Evolutionary conservation across 2,329 filamentous ascomycete species (phyloP), one percentile per base, ranked within the genome.

Genomic region (Penicillium rolfsii): DNA sequence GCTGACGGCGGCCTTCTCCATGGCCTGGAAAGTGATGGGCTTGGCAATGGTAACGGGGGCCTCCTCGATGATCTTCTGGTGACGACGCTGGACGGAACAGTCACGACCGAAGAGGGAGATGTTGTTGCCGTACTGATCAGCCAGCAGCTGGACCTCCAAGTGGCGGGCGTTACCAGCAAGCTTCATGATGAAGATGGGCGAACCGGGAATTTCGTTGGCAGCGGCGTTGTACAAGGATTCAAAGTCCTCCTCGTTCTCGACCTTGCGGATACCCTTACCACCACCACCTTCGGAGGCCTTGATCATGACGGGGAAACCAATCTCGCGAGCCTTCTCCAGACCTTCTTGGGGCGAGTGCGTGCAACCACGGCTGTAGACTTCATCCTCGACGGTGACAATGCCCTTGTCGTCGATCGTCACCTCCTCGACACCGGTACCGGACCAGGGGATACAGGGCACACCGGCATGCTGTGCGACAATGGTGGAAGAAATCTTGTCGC

Each of bases 151-250:
- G 60, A 99, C 96, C 80, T 99, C 95, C 81, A 99, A 83, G 85
- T 99, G 95, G 70, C 95, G 86, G 43, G 95, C 95, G 76, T 96
- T 97, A 70, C 94, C 95, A 53, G 95, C 95, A 65, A 99, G 84
- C 87, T 99, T 97, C 95, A 99, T 99, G 82, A 99, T 96, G 85
- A 99, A 99, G 80, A 99, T 99, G 69, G 96, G 95, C 33, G 95
- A 99, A 52, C 96, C 96, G 11, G 95, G 96, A 69, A 99, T 98
- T 79, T 99, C 96, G 78, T 90, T 96, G 5, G 95, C 93, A 24
- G 96, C 95, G 49, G 94, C 95, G 79, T 96, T 95, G 85, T 98
- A 99, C 49, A 98, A 84, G 69, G 85, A 83, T 74, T 90, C 85
- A 72, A 99, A 99, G 65, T 90, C 88, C 45, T 94, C 89, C 76